Evolutionary conservation across 371 early-diverging fungal species (phyloP).

Genomic region (Paraphysoderma sedebokerense): DNA sequence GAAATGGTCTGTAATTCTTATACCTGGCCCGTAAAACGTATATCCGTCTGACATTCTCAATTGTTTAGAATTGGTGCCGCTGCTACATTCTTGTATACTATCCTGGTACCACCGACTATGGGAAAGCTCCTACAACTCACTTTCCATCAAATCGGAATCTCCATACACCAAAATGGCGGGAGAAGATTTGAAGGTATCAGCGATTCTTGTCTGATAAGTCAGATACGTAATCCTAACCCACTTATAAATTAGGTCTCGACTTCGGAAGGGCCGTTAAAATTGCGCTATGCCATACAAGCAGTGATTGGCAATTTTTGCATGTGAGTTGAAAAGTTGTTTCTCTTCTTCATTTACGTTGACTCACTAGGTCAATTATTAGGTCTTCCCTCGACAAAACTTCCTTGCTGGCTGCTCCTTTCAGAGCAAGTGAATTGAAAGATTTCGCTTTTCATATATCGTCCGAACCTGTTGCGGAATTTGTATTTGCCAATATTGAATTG

Average conservation of each 20-base stretch:
- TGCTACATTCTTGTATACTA: conserved; percentile 9
- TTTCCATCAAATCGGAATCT: no score
- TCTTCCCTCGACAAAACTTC: no score
- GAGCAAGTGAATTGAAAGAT: no score
- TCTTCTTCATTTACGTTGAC: no score
- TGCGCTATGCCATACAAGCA: conserved; percentile 38
- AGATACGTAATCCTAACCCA: neutral
- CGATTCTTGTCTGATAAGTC: conserved; percentile 6
- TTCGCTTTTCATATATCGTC: no score
- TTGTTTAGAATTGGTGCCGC: conserved; percentile 8
- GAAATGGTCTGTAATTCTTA: conserved; percentile 12
- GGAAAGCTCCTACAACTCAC: conserved; percentile 17
- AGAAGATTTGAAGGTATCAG: conserved; percentile 13
- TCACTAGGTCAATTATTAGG: no score
- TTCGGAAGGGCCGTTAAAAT: conserved; percentile 27
- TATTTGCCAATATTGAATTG: no score
- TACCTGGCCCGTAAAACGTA: neutral
- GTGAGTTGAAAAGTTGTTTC: no score
- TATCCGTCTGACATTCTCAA: neutral
- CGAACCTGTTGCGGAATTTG: no score
- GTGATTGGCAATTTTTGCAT: conserved; percentile 32
- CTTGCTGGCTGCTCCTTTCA: no score
- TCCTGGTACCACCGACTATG: conserved; percentile 26
- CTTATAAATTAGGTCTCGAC: conserved; percentile 9
- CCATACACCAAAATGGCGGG: conserved; percentile 10